Conservation (phyloP, 805 yeast species). For the Pichia thaimueangensis region DNA sequence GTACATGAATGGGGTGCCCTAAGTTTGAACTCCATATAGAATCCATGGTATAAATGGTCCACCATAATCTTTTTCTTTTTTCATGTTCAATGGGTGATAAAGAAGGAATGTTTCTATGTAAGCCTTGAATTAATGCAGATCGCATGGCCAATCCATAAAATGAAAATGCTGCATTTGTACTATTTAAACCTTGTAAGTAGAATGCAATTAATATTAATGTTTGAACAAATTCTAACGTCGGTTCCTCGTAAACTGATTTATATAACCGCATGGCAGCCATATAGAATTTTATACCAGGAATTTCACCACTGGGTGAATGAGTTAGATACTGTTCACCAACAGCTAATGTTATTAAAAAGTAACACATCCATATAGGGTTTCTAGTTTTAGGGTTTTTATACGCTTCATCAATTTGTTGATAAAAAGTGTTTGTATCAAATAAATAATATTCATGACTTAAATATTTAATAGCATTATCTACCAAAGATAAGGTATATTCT, state of each 20-base stretch:
- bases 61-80: conserved; percentile 30
- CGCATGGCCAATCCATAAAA: conserved; percentile 30
- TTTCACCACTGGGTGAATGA: conserved; percentile 12
- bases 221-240: conserved; percentile 25
- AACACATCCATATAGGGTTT: conserved; percentile 15
- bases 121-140: conserved; percentile 25
- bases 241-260: conserved; percentile 23
- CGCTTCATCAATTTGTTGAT: conserved; percentile 14
- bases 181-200: conserved; percentile 30
- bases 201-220: conserved; percentile 27
- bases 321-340: conserved; percentile 17
- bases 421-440: conserved; percentile 13
- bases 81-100: conserved; percentile 21
- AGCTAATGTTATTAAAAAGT: conserved; percentile 17
- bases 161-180: conserved; percentile 27
- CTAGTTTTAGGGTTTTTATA: conserved; percentile 16
- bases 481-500: conserved; percentile 14
- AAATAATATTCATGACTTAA: conserved; percentile 15
- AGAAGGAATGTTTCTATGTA: conserved; percentile 21
- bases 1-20: conserved; percentile 31
- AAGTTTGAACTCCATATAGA: conserved; percentile 28
- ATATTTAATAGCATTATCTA: conserved; percentile 13
- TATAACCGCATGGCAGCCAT: conserved; percentile 23
- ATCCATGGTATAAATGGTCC: conserved; percentile 32
- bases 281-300: conserved; percentile 27